Evolutionary conservation across 73 alveolate species (phyloP).

Genomic region (Stentor coeruleus): DNA sequence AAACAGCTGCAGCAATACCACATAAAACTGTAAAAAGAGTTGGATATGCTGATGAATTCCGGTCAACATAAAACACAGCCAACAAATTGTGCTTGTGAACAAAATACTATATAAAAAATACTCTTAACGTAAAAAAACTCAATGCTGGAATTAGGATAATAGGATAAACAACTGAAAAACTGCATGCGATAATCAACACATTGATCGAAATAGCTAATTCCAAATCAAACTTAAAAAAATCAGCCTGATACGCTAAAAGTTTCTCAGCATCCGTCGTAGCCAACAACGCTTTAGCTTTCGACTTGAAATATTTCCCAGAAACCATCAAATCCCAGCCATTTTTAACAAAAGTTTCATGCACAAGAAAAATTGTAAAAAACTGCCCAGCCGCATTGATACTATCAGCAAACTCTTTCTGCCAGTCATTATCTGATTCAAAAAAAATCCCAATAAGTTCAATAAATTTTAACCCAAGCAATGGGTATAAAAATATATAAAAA

Average conservation of each 20-base stretch:
- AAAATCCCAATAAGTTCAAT: neutral
- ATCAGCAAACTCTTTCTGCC: neutral
- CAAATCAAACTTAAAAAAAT: neutral
- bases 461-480: slow-evolving; percentile 1
- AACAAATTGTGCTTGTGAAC: slow-evolving; percentile 3
- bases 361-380: slow-evolving; percentile 15
- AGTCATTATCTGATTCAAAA: neutral
- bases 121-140: neutral
- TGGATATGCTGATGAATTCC: slow-evolving; percentile 18
- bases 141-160: neutral
- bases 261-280: neutral
- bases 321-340: slow-evolving; percentile 15
- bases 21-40: neutral
- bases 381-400: slow-evolving; percentile 18
- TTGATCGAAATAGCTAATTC: neutral
- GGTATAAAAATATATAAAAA: slow-evolving; percentile 17
- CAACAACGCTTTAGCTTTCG: neutral
- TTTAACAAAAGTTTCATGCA: slow-evolving; percentile 5
- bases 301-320: neutral
- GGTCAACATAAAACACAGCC: neutral
- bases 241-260: slow-evolving; percentile 7
- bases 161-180: slow-evolving; percentile 6
- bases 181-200: neutral
- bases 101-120: neutral
- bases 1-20: neutral